Base-by-base conservation (phyloP, 352 stramenopile species). In the Peronosclerospora sorghi region DNA sequence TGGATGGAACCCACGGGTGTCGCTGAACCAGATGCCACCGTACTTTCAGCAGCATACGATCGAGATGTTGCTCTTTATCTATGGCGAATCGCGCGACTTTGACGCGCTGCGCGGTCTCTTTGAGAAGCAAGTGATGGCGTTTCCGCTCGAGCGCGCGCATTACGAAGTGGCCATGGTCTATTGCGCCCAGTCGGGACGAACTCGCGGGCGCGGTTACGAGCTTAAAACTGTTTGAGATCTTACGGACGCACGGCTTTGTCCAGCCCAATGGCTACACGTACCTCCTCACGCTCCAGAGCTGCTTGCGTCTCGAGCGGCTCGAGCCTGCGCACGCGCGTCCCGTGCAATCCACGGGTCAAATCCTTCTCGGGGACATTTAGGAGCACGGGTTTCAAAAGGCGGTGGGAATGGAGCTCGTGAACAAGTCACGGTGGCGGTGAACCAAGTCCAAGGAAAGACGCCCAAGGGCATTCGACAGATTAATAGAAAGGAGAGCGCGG, bases 151-250 rank as follows among this genome's bases (percentile, higher is more conserved):
- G 27, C 57, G 77, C 24, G 65, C 60, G 10, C 71, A 86, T 59
- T 88, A 73, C 55, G 69, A 86, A 28, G 27, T 62, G 20, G 76
- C 76, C 1, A 86, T 88, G 76, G 68, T 85, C 45, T 86, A 83
- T 40, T 75, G 61, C 19, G 42, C 61, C 2, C 43, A 62, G 28
- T 59, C 43, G 46, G 6, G 18, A 57, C 17, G 56, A 54, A 17
- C 51, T 63, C 0, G 54, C 52, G 14, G 73, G 68, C 6, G 54
- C 73, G 5, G 52, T 68, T 12, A 45, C 73, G 27, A 73, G 62
- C 36, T 54, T 91, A 40, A 71, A 76, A 51, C 51, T 91, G 37
- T 91, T 89, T 28, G 73, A 89, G 56, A 53, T 65, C 40, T 62
- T 91, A 27, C 73, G 74, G 15, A 71, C 73, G 23, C 65, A 81